Evolutionary conservation across 2,329 filamentous ascomycete species (phyloP).

Genomic region (Dryadomyces quercus-mongolicae): DNA sequence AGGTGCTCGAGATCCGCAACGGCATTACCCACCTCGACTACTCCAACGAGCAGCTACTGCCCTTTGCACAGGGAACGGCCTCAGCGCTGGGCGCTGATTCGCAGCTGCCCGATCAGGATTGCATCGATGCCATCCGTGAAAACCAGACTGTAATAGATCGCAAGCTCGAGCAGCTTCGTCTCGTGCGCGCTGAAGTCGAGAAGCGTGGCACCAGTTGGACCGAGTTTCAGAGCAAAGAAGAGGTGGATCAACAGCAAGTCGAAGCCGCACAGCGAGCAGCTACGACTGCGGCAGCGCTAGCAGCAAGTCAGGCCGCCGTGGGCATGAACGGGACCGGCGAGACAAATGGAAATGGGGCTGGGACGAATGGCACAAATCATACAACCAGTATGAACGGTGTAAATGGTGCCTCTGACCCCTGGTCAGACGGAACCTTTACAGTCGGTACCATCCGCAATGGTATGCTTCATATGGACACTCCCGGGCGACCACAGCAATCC

Average conservation of each 20-base stretch:
- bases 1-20: slow-evolving; percentile 66
- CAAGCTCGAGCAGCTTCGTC: slow-evolving; percentile 52
- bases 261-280: slow-evolving; percentile 5
- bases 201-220: slow-evolving; percentile 41
- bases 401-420: slow-evolving; percentile 24
- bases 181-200: slow-evolving; percentile 55
- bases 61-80: slow-evolving; percentile 45
- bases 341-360: not conserved
- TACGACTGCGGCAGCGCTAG: not conserved
- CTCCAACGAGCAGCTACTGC: slow-evolving; percentile 60
- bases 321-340: not conserved
- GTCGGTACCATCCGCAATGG: slow-evolving; percentile 43
- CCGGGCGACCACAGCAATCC: slow-evolving; percentile 1
- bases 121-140: slow-evolving; percentile 60
- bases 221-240: slow-evolving; percentile 39
- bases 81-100: slow-evolving; percentile 17
- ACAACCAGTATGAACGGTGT: not conserved
- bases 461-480: slow-evolving; percentile 30
- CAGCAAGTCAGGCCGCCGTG: not conserved
- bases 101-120: slow-evolving; percentile 49
- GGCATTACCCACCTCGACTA: slow-evolving; percentile 60
- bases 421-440: slow-evolving; percentile 53
- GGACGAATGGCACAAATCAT: not conserved
- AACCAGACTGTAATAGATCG: slow-evolving; percentile 57
- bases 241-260: slow-evolving; percentile 14